Conservation (phyloP, 345 rosid genomes). For the Eucalyptus urophylla region DNA sequence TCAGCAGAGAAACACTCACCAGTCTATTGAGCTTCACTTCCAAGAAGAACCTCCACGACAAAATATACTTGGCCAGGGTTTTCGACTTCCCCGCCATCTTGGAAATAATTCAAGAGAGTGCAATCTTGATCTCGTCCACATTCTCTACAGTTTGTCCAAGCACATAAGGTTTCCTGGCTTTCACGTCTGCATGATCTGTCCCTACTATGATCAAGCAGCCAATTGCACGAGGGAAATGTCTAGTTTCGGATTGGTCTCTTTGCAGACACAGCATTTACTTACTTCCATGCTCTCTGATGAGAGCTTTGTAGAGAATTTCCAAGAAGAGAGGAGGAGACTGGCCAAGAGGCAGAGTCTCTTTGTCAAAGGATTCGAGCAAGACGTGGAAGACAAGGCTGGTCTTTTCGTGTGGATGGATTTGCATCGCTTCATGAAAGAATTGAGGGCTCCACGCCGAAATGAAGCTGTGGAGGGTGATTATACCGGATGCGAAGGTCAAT, state of each 20-base stretch:
- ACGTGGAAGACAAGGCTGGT: constrained; percentile 2
- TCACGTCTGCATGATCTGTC: background rate
- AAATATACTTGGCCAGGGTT: background rate
- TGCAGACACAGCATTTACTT: background rate
- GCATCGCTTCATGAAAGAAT: background rate
- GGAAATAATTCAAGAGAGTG: background rate
- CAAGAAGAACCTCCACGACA: constrained; percentile 31
- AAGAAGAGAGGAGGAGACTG: background rate
- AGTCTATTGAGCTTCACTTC: constrained; percentile 32
- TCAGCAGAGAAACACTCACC: constrained; percentile 31
- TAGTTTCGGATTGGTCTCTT: constrained; percentile 6
- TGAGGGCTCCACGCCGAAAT: background rate
- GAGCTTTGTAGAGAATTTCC: background rate
- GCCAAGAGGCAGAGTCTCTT: background rate
- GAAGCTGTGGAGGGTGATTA: constrained; percentile 1
- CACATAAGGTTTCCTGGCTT: constrained; percentile 6
- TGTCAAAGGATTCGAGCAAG: background rate
- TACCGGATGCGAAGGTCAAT: constrained; percentile 3
- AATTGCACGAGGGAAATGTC: background rate
- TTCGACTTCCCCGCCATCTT: background rate
- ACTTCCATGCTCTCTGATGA: constrained; percentile 6
- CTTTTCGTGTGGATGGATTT: constrained; percentile 3
- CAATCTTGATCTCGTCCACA: background rate
- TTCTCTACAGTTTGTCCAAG: constrained; percentile 8
- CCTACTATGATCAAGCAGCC: constrained; percentile 3